Evolutionary conservation across 2,329 filamentous ascomycete species (phyloP).

Genomic region (Colletotrichum agaves): DNA sequence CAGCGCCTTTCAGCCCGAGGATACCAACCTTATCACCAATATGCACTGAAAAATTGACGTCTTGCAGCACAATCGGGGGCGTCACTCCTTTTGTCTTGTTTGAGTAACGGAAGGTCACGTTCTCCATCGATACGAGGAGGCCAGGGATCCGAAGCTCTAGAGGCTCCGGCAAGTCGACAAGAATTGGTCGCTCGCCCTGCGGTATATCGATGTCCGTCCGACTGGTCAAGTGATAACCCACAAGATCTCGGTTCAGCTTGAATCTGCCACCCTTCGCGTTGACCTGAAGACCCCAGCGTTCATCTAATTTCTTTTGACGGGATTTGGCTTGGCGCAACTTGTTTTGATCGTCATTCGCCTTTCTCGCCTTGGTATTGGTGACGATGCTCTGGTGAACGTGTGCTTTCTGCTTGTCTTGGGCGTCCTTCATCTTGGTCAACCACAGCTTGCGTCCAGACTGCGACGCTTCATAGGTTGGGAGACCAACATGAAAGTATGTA

Average conservation of each 20-base stretch:
- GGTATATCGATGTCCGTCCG: constrained; percentile 79
- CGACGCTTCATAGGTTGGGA: constrained; percentile 77
- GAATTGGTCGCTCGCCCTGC: constrained; percentile 67
- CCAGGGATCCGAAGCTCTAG: constrained; percentile 80
- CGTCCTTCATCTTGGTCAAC: constrained; percentile 80
- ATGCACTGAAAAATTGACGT: constrained; percentile 75
- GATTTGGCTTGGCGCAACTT: constrained; percentile 88
- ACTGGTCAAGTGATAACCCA: constrained; percentile 67
- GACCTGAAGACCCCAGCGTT: constrained; percentile 81
- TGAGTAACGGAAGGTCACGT: constrained; percentile 73
- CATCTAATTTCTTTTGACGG: constrained; percentile 85
- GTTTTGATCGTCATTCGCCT: constrained; percentile 83
- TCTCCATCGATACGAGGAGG: constrained; percentile 77
- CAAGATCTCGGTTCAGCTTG: constrained; percentile 81
- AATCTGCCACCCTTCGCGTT: constrained; percentile 78
- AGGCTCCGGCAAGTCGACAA: constrained; percentile 69
- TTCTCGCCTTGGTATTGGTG: constrained; percentile 79
- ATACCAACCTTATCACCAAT: constrained; percentile 80
- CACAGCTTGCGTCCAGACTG: constrained; percentile 74
- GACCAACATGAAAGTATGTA: constrained; percentile 79
- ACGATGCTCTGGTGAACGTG: constrained; percentile 84
- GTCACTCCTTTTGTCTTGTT: constrained; percentile 42
- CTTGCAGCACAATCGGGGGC: constrained; percentile 63
- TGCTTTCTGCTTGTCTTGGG: constrained; percentile 81
- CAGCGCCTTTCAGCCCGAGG: constrained; percentile 81